Percentiles rank a stretch among this genome's conserved stretches.
phyloP scores from a whole-genome alignment of 176 grass and related monocot genomes.

The Musa acuminata region DNA sequence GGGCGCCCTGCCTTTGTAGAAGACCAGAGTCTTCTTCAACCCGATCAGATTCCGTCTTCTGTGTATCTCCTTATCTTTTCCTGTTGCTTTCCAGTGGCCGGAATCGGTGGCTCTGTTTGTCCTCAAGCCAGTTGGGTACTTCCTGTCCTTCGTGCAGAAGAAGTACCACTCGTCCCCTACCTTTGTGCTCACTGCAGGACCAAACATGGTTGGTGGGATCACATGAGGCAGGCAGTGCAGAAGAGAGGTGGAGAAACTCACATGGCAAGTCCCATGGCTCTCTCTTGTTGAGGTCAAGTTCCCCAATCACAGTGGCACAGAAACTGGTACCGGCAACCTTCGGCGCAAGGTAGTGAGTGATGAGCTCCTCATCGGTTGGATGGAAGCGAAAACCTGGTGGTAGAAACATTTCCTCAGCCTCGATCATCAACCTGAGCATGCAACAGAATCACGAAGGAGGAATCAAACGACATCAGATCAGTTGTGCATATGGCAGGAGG shows the following conservation, averaged over 20 bases:
- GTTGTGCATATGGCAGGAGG: too few relatives aligned
- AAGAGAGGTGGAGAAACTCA: not conserved
- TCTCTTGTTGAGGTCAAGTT: constrained; percentile 3
- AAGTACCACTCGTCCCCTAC: constrained; percentile 22
- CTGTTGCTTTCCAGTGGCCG: constrained; percentile 20
- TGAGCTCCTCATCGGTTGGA: constrained; percentile 16
- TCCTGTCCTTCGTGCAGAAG: constrained; percentile 17
- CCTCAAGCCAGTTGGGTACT: constrained; percentile 10
- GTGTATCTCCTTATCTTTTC: constrained; percentile 16
- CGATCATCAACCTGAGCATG: not conserved
- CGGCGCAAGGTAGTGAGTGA: constrained; percentile 12
- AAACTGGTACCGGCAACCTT: not conserved
- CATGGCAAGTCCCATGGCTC: constrained; percentile 17
- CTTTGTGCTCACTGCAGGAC: not conserved
- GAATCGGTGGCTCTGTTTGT: constrained; percentile 14
- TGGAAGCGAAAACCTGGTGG: constrained; percentile 18
- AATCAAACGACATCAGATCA: too few relatives aligned
- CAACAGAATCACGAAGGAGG: not conserved
- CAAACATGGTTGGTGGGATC: not conserved
- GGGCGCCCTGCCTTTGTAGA: constrained; percentile 11
- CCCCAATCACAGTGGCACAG: not conserved
- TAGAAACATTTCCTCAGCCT: not conserved
- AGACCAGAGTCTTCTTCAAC: constrained; percentile 18
- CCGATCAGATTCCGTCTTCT: not conserved
- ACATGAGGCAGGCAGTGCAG: not conserved